Percentiles rank a stretch among this genome's conserved stretches.
phyloP scores from a whole-genome alignment of 202 grass and related monocot genomes.

The Setaria italica region DNA sequence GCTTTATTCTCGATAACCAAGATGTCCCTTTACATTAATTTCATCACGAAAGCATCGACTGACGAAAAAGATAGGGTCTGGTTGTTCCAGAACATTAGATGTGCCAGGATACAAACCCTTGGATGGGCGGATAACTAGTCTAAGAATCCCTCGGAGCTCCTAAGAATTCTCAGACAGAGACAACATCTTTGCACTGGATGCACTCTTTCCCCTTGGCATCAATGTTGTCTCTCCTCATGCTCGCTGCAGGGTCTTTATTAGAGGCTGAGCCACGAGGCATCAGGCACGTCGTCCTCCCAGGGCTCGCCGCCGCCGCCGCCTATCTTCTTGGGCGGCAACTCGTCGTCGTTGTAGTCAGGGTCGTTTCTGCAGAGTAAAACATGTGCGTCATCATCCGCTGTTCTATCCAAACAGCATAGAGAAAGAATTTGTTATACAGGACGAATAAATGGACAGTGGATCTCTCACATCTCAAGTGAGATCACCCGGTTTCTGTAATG shows the following conservation, averaged over 20 bases:
- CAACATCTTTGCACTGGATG: background rate
- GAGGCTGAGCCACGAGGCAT: constrained; percentile 15
- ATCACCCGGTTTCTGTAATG: too few species aligned
- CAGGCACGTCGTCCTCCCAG: background rate
- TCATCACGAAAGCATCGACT: background rate
- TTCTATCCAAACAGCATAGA: background rate
- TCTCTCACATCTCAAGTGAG: background rate
- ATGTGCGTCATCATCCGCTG: background rate
- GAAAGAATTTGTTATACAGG: background rate
- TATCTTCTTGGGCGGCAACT: background rate
- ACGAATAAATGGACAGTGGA: background rate
- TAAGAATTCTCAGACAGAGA: background rate
- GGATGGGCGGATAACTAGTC: background rate
- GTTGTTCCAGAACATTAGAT: background rate
- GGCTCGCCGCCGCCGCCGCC: background rate
- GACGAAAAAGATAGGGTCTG: background rate
- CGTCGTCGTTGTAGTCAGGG: background rate
- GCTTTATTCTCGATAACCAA: background rate
- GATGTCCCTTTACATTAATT: background rate
- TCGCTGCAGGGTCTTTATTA: background rate
- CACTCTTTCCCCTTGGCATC: too few species aligned
- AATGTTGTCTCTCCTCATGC: background rate
- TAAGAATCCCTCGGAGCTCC: background rate
- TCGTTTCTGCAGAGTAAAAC: background rate
- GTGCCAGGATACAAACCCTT: background rate